Percentiles rank a stretch among this genome's conserved stretches.
These are phyloP conservation scores for Xylaria sp. DNA, from an alignment of 2,329 filamentous ascomycete species.

Conservation along the genomic window DNA sequence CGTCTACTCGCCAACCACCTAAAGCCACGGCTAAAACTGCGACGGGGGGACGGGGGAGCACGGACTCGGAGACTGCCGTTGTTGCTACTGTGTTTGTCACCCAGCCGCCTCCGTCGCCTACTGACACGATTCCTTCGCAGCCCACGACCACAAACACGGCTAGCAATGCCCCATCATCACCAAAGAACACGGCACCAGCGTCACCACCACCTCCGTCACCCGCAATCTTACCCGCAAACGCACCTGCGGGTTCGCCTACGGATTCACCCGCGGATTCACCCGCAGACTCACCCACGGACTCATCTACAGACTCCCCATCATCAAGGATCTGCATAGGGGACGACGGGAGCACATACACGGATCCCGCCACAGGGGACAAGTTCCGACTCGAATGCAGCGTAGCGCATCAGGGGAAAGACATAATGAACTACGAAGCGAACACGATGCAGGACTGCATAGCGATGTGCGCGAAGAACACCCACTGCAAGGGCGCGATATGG, in stretches of 20 bases:
- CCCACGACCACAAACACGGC: constrained; percentile 15
- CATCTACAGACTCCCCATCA: constrained; percentile 14
- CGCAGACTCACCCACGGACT: not conserved
- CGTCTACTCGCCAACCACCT: constrained; percentile 10
- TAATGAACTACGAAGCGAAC: constrained; percentile 40
- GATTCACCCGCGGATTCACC: not conserved
- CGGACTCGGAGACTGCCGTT: constrained; percentile 9
- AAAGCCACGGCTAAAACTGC: constrained; percentile 3
- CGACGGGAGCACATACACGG: constrained; percentile 43
- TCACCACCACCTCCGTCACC: constrained; percentile 3
- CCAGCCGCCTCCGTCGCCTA: constrained; percentile 20
- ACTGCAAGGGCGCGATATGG: constrained; percentile 44
- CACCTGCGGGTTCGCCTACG: constrained; percentile 6
- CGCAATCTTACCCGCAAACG: not conserved
- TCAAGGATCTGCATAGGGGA: constrained; percentile 38
- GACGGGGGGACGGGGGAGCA: constrained; percentile 1
- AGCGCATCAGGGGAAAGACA: constrained; percentile 43
- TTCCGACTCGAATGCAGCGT: constrained; percentile 42
- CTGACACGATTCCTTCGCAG: constrained; percentile 33
- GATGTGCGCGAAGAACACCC: constrained; percentile 38
- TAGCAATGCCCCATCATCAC: not conserved
- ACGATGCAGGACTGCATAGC: constrained; percentile 44
- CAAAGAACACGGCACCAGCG: not conserved
- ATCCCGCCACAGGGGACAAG: constrained; percentile 35
- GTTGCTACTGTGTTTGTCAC: constrained; percentile 21